These are phyloP conservation scores for Xylariomycetidae sp. DNA, from an alignment of 2,329 filamentous ascomycete species.

Conservation along the genomic window DNA sequence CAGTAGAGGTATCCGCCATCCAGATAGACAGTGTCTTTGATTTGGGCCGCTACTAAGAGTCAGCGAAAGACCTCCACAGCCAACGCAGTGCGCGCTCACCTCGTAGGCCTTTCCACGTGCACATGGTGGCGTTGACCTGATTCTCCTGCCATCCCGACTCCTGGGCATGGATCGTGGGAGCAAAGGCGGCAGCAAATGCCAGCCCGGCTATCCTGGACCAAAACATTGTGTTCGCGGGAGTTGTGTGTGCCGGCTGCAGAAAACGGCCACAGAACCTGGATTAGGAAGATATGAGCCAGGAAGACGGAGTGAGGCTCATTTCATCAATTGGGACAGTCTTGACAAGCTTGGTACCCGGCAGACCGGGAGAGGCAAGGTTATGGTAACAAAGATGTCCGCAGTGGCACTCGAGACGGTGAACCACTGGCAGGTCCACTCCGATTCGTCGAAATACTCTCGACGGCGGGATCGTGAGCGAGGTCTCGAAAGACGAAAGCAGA, in stretches of 20 bases:
- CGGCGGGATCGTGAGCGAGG: constrained; percentile 8
- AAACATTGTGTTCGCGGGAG: constrained; percentile 22
- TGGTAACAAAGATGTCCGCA: constrained; percentile 13
- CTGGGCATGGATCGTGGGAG: constrained; percentile 32
- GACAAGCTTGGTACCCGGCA: constrained; percentile 3
- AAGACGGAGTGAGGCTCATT: constrained; percentile 15
- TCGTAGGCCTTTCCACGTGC: constrained; percentile 44
- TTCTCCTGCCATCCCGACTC: constrained; percentile 40
- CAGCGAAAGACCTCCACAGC: constrained; percentile 11
- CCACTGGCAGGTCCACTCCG: constrained; percentile 9
- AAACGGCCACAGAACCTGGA: constrained; percentile 7
- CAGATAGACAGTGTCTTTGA: constrained; percentile 56
- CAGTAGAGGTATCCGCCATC: constrained; percentile 57
- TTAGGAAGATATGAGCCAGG: constrained; percentile 5
- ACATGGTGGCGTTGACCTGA: constrained; percentile 55
- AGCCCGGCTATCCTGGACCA: constrained; percentile 19
- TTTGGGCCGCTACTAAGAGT: constrained; percentile 27
- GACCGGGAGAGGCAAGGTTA: constrained; percentile 11
- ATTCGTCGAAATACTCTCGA: constrained; percentile 9
- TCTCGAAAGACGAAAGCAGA: constrained; percentile 13
- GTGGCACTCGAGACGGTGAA: constrained; percentile 11
- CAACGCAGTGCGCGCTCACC: constrained; percentile 17
- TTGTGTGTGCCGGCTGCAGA: constrained; percentile 7
- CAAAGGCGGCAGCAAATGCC: constrained; percentile 23
- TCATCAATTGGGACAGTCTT: constrained; percentile 11